These are phyloP conservation scores for Fistulinella cinereoalba DNA, from an alignment of 1,284 basidiomycete genomes.

Conservation along the genomic window DNA sequence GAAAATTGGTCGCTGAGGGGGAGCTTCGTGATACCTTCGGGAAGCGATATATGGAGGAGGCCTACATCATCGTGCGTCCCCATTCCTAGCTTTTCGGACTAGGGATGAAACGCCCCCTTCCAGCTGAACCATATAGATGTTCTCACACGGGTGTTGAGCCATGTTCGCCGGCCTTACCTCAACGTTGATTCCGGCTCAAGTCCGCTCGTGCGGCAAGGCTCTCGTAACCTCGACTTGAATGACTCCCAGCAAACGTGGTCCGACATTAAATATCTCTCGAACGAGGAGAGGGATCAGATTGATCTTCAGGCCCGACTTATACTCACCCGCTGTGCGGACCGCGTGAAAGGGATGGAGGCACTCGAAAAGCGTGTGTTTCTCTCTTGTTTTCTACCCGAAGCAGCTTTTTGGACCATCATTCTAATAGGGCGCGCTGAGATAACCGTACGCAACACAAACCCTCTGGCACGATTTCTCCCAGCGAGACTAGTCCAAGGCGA, in stretches of 20 bases:
- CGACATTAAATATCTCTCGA: constrained; percentile 69
- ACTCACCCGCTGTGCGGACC: constrained; percentile 76
- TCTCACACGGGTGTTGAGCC: constrained; percentile 64
- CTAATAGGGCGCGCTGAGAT: constrained; percentile 62
- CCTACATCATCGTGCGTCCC: constrained; percentile 64
- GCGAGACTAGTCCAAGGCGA: constrained; percentile 60
- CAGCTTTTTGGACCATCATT: constrained; percentile 8
- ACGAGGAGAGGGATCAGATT: constrained; percentile 87
- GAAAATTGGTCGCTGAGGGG: constrained; percentile 41
- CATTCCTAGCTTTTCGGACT: not conserved
- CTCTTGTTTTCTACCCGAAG: constrained; percentile 8
- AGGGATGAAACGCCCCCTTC: constrained; percentile 5
- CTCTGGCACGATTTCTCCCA: constrained; percentile 63
- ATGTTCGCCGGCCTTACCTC: constrained; percentile 75
- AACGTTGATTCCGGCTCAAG: constrained; percentile 61
- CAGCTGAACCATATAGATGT: constrained; percentile 73
- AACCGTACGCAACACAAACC: constrained; percentile 57
- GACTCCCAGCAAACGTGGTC: constrained; percentile 57
- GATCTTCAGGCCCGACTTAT: constrained; percentile 85
- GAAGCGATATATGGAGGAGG: constrained; percentile 69
- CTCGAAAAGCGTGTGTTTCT: constrained; percentile 74
- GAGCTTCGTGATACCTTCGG: constrained; percentile 45
- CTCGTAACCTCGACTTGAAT: constrained; percentile 55
- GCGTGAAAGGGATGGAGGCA: constrained; percentile 81
- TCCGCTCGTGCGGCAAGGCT: constrained; percentile 48